Evolutionary conservation across 2,329 filamentous ascomycete species (phyloP), one percentile per base, ranked within the genome.

Genomic region (Furcasterigmium furcatum): DNA sequence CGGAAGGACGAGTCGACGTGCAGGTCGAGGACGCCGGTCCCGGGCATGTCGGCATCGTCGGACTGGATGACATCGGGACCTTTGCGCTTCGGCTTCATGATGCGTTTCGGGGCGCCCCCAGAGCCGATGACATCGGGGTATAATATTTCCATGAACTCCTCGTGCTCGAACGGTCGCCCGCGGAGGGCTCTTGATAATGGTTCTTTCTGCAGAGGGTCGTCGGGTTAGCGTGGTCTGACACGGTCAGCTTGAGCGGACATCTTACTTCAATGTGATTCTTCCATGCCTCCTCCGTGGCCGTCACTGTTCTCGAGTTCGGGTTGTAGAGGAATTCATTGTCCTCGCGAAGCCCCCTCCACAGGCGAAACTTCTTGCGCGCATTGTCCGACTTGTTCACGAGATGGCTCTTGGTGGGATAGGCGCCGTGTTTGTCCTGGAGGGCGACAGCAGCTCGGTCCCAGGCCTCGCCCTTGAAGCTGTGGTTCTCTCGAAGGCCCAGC

Each of bases 321-420:
- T 79, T 77, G 55, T 82, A 82, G 4, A 71, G 58, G 47, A 82
- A 82, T 12, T 78, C 74, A 3, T 75, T 72, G 47, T 82, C 72
- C 57, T 82, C 79, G 20, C 78, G 67, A 52, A 82, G 60, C 19
- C 78, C 77, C 16, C 79, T 65, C 79, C 79, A 82, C 43, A 82
- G 65, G n/a, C 79, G 75, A 50, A 82, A 82, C 55, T 79, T 77
- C 61, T 82, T 82, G 42, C 79, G 72, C 48, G 79, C 79, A 60
- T 82, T 82, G 62, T 82, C 79, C 52, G 76, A 79, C 64, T 82
- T 82, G 66, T 82, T 82, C 61, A 82, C 80, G 29, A 82, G 72
- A 45, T 82, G 79, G 54, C 71, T 75, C 63, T 82, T 82, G 50
- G 78, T 73, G n/a, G 78, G 77, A 51, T 71, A 79, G 38, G 78